phyloP scores from a whole-genome alignment of 2,329 filamentous ascomycete genomes.

The Ophiostoma ips region DNA sequence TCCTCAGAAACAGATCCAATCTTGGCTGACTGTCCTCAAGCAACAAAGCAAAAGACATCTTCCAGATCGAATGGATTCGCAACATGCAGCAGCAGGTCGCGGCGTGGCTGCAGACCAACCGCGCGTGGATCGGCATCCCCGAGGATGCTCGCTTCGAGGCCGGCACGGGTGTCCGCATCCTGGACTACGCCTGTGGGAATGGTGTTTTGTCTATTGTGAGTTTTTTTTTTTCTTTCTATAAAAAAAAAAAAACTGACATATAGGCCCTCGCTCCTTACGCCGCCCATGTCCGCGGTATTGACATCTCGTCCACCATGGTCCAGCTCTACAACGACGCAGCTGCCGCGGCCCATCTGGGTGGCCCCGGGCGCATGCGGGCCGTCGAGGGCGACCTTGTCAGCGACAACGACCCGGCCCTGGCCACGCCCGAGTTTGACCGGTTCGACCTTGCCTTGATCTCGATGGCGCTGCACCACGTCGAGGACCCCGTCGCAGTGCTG shows the following conservation, averaged over 20 bases:
- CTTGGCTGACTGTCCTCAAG: neutral
- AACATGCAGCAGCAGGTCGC: constrained; percentile 6
- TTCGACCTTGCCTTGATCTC: constrained; percentile 14
- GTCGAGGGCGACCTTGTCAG: constrained; percentile 13
- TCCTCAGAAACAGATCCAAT: neutral
- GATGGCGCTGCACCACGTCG: constrained; percentile 15
- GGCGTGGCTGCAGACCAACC: constrained; percentile 6
- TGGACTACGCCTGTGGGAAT: constrained; percentile 15
- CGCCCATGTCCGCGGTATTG: constrained; percentile 13
- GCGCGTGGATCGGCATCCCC: constrained; percentile 10
- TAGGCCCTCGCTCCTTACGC: constrained; percentile 6
- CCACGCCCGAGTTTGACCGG: constrained; percentile 7
- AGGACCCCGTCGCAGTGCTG: constrained; percentile 9
- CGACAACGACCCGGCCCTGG: neutral
- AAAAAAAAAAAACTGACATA: too few relatives aligned
- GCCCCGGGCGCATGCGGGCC: constrained; percentile 12
- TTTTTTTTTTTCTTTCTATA: too few relatives aligned
- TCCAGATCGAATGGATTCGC: constrained; percentile 8
- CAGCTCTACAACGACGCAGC: constrained; percentile 14
- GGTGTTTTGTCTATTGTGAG: constrained; percentile 11
- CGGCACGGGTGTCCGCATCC: constrained; percentile 7
- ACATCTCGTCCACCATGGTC: constrained; percentile 17
- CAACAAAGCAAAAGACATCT: constrained; percentile 1
- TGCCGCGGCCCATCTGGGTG: neutral
- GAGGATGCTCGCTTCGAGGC: neutral